Conservation (phyloP, 2,329 filamentous ascomycete species). For the Aspergillus novofumigatus region DNA sequence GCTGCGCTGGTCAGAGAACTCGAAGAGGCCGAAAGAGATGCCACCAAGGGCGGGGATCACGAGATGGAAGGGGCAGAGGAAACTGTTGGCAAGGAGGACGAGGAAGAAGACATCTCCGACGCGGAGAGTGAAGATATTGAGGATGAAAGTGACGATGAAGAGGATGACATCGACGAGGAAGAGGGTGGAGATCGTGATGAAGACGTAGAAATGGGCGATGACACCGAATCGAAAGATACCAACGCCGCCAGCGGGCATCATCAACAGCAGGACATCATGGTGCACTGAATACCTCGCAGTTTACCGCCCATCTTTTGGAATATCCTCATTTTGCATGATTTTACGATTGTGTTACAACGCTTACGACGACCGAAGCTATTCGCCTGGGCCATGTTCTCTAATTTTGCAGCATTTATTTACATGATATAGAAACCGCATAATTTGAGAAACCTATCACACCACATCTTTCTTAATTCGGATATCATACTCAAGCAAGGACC, state of each 20-base stretch:
- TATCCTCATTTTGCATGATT: constrained; percentile 20
- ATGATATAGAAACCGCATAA: constrained; percentile 25
- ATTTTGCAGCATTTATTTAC: constrained; percentile 19
- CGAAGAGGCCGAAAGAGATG: constrained; percentile 43
- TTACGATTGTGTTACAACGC: constrained; percentile 28
- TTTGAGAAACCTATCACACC: not conserved
- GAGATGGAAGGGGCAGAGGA: constrained; percentile 71
- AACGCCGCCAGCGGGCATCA: constrained; percentile 32
- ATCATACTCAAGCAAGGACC: not conserved
- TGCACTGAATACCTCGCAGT: constrained; percentile 33
- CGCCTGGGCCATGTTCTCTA: constrained; percentile 13
- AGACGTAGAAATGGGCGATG: constrained; percentile 57
- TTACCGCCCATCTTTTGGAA: constrained; percentile 6
- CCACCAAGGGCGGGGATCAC: constrained; percentile 53
- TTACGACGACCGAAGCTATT: constrained; percentile 22
- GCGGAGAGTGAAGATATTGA: constrained; percentile 76
- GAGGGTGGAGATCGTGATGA: constrained; percentile 56
- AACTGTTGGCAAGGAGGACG: constrained; percentile 43
- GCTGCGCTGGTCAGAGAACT: constrained; percentile 55
- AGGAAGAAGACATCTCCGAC: constrained; percentile 67
- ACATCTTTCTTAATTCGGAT: not conserved
- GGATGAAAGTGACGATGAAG: constrained; percentile 69
- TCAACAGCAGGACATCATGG: constrained; percentile 43
- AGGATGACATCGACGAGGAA: constrained; percentile 63
- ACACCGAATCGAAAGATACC: constrained; percentile 40